Evolutionary conservation across 2,329 filamentous ascomycete genomes (phyloP), one percentile per base, ranked within the genome.

Genomic region (Curvularia sp.): DNA sequence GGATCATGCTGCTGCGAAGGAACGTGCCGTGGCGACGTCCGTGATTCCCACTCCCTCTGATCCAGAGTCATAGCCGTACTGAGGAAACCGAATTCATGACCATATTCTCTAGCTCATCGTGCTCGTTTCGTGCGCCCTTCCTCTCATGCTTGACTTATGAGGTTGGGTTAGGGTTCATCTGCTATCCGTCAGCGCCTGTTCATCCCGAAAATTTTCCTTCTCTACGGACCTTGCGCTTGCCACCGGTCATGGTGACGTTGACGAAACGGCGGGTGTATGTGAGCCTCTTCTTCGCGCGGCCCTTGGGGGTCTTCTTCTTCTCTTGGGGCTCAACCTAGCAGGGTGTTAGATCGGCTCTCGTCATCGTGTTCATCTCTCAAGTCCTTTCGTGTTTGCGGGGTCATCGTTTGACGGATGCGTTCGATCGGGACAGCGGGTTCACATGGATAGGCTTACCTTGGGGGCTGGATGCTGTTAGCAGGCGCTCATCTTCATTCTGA

Each of bases 251-350:
- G 78, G 92, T 95, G 80, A 98, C 93, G 85, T 98, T 97, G 75
- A 98, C 93, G 86, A 98, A 98, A 78, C 94, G 93, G 81, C 94
- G 91, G 75, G 92, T 97, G 88, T 97, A 97, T 82, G 88, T 89
- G 81, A 96, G 89, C 79, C 94, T 89, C 93, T 98, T 98, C 85
- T 95, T 92, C 75, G 94, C 94, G 79, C 94, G 93, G 79, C 94
- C 94, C 89, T 97, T 97, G 80, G 94, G 93, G 75, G 85, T 87
- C 91, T 98, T 97, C 84, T 91, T 86, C 90, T 97, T 97, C 89
- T 97, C 93, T 84, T 93, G 90, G 60, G 86, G 83, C 84, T 95
- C 91, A 82, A 94, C 90, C 90, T 93, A 75, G 79, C 60, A 53
- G 20, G 46, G 46, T 59, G 62, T 76, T 61, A 77, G 74, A 53